These are phyloP conservation scores for Candida smagusa DNA, from an alignment of 1,139 yeast species.

Conservation along the genomic window DNA sequence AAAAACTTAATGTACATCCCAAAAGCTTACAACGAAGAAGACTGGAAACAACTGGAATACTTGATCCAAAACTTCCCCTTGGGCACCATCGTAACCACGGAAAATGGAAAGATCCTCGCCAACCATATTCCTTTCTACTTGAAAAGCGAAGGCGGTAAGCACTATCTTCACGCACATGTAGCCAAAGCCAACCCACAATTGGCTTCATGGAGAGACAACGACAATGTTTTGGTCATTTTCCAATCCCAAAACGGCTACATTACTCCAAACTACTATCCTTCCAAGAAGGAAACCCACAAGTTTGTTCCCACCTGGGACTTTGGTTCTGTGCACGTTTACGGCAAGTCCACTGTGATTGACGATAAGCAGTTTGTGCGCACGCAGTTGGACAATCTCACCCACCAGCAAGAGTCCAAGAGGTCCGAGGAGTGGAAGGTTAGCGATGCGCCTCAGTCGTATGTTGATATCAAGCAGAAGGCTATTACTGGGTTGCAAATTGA, in stretches of 20 bases:
- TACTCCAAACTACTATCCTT: constrained; percentile 59
- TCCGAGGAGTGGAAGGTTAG: constrained; percentile 51
- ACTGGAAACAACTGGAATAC: constrained; percentile 38
- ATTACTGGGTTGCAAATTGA: constrained; percentile 60
- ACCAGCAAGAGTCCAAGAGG: constrained; percentile 42
- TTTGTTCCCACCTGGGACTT: constrained; percentile 76
- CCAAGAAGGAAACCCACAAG: constrained; percentile 56
- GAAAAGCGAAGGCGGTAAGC: constrained; percentile 35
- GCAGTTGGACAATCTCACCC: constrained; percentile 46
- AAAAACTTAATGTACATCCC: constrained; percentile 14
- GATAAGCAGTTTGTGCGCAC: constrained; percentile 46
- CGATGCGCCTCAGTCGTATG: constrained; percentile 57
- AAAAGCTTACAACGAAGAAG: constrained; percentile 21
- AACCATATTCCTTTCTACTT: constrained; percentile 60
- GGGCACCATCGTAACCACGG: constrained; percentile 49
- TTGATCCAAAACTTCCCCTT: constrained; percentile 49
- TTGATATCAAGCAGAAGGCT: constrained; percentile 46
- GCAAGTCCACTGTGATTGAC: constrained; percentile 47
- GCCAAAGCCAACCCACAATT: constrained; percentile 55
- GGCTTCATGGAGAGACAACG: constrained; percentile 38
- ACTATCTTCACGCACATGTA: constrained; percentile 52
- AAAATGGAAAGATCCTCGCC: constrained; percentile 41
- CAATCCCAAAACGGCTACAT: constrained; percentile 54
- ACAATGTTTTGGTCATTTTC: constrained; percentile 51
- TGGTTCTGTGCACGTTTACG: constrained; percentile 58